Evolutionary conservation across 495 filamentous ascomycete genomes (phyloP), one percentile per base, ranked within the genome.

Genomic region (Hypoxylon perforatum): DNA sequence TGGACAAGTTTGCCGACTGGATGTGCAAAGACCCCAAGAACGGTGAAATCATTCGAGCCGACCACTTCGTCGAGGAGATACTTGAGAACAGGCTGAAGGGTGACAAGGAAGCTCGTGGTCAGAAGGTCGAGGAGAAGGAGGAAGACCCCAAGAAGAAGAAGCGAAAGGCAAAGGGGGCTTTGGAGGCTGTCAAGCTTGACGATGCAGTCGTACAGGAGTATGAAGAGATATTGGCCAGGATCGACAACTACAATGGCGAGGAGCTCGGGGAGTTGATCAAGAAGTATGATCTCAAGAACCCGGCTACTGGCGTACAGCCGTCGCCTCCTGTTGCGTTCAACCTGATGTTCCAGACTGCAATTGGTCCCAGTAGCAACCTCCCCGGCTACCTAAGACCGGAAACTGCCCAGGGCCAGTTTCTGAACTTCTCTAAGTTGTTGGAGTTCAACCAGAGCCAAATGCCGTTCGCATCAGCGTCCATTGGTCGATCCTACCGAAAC

Each of bases 21-120:
- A 97, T 97, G 94, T 96, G 93, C 87, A 97, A 97, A 78, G 95
- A 99, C 76, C 93, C 93, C 53, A 95, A 96, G 82, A 95, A 90
- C 69, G 95, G 95, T 72, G 96, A 98, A 81, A 96, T 97, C 60
- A 89, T 97, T 76, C 87, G 95, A 61, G 93, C 95, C 25, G 95
- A 99, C 75, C 95, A 99, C 79, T 83, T 98, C 65, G 92, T 99
- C 35, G 92, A 98, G 81, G 93, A 96, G 70, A 87, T 97, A 23
- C 85, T 99, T 19, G 93, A 97, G 81, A 76, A 83, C 28, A 84
- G 95, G 21, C 78, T 99, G 48, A 93, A 92, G 79, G 90, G 88
- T 47, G 87, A 93, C 78, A 90, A 91, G 78, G 85, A 90, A 72
- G 90, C 91, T 18, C 89, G 90, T 54, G 90, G 89, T 57, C 80